Percentiles rank a stretch among this genome's conserved stretches.
Conservation (phyloP, 164 flowering plant genomes). For the Vitis amurensis region DNA sequence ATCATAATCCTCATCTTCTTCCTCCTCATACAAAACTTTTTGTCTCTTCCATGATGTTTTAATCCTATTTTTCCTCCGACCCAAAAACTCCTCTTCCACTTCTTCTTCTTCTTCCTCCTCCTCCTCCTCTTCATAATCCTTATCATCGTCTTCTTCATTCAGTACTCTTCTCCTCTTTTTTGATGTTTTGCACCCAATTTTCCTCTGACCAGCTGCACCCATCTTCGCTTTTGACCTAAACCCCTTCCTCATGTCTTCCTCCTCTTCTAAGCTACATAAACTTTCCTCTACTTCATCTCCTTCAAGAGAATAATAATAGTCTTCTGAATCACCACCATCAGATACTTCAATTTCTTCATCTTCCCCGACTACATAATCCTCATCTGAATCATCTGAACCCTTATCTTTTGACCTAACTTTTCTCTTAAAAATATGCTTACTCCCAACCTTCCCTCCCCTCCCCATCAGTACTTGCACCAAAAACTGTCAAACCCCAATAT, state of each 20-base stretch:
- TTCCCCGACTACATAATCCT: constrained; percentile 68
- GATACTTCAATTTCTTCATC: constrained; percentile 48
- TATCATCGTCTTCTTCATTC: no score
- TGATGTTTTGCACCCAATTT: no score
- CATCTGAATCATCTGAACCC: constrained; percentile 84
- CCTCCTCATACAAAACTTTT: constrained; percentile 23
- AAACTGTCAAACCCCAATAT: constrained; percentile 1
- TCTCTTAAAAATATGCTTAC: constrained; percentile 30
- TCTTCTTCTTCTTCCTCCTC: constrained; percentile 10
- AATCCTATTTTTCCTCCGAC: constrained; percentile 16
- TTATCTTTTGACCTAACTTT: constrained; percentile 23
- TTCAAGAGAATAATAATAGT: constrained; percentile 34
- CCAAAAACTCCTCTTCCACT: constrained; percentile 8
- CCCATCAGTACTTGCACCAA: constrained; percentile 42
- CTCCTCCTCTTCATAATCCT: constrained; percentile 3
- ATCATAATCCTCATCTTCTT: constrained; percentile 24
- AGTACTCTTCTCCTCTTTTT: no score
- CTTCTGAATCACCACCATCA: constrained; percentile 38
- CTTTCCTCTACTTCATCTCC: constrained; percentile 48
- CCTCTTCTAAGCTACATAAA: constrained; percentile 30
- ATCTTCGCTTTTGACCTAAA: constrained; percentile 20
- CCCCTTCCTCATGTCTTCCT: constrained; percentile 32
- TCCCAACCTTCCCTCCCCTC: constrained; percentile 45
- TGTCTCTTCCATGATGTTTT: constrained; percentile 26
- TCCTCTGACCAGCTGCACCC: background rate